Evolutionary conservation across 306 rosid species (phyloP).

Genomic region (Arachis stenosperma): DNA sequence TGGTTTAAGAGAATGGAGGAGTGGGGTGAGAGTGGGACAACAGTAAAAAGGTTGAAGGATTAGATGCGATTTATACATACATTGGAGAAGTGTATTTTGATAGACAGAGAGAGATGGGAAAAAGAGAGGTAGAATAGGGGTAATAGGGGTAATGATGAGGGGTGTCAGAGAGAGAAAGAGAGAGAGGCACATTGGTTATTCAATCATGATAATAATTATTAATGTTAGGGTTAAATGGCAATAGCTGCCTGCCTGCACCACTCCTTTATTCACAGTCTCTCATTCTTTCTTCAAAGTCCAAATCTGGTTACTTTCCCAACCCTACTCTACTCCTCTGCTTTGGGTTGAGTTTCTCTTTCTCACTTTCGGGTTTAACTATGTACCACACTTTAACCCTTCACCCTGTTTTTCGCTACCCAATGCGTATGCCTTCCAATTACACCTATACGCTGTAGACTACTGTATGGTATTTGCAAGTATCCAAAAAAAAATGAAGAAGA

Average conservation of each 20-base stretch:
- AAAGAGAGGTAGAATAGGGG: constrained; percentile 34
- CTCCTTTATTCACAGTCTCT: background rate
- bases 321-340: too few relatives aligned
- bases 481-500: too few relatives aligned
- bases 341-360: too few relatives aligned
- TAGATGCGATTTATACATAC: constrained; percentile 47
- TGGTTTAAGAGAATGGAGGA: constrained; percentile 33
- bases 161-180: constrained; percentile 60
- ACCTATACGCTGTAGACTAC: too few relatives aligned
- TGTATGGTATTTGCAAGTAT: too few relatives aligned
- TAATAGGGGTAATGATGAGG: constrained; percentile 70
- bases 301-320: constrained; percentile 9
- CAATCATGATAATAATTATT: constrained; percentile 47
- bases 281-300: constrained; percentile 29
- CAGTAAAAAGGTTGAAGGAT: constrained; percentile 46
- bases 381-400: too few relatives aligned
- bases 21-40: constrained; percentile 35
- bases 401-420: too few relatives aligned
- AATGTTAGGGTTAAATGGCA: background rate
- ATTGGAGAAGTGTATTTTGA: constrained; percentile 1
- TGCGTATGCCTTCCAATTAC: too few relatives aligned
- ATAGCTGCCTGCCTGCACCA: background rate
- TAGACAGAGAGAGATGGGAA: constrained; percentile 13
- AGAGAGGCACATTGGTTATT: constrained; percentile 49
- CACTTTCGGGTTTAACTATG: too few relatives aligned